Conservation (phyloP, 805 yeast genomes). For the Candida insectalens region DNA sequence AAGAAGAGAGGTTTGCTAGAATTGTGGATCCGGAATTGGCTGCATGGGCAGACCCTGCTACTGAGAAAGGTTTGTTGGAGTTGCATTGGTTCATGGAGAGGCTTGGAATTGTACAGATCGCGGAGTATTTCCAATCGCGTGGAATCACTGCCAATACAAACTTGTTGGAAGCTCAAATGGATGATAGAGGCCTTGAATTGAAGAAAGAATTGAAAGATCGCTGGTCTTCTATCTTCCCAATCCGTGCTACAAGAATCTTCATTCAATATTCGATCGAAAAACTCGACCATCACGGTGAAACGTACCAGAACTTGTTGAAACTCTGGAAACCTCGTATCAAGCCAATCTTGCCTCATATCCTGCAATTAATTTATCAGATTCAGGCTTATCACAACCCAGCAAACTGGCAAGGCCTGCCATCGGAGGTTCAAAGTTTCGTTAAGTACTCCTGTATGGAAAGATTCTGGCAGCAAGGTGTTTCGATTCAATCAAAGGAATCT, state of each 20-base stretch:
- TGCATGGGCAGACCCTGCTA: conserved; percentile 89
- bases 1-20: conserved; percentile 62
- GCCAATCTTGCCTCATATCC: conserved; percentile 84
- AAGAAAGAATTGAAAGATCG: conserved; percentile 75
- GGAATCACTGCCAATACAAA: conserved; percentile 73
- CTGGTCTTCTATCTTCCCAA: conserved; percentile 93
- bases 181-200: conserved; percentile 71
- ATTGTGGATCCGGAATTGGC: conserved; percentile 89
- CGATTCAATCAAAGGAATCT: conserved; percentile 87
- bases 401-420: conserved; percentile 83
- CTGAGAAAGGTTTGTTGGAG: conserved; percentile 82
- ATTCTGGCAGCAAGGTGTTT: conserved; percentile 98
- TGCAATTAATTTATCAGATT: conserved; percentile 80
- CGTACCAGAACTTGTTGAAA: conserved; percentile 56
- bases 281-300: conserved; percentile 67
- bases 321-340: conserved; percentile 92
- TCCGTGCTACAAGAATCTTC: conserved; percentile 88
- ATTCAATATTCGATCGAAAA: conserved; percentile 94
- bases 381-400: conserved; percentile 91
- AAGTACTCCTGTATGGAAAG: conserved; percentile 81
- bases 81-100: conserved; percentile 98
- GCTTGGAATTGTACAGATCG: conserved; percentile 87
- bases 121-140: conserved; percentile 77
- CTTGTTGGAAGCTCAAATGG: conserved; percentile 73
- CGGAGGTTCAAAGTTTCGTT: conserved; percentile 88